A percentile compares a stretch with the other conserved stretches of the same genome.
Conservation (phyloP, 1,139 yeast genomes). For the Lodderomyces metapsilosis region DNA sequence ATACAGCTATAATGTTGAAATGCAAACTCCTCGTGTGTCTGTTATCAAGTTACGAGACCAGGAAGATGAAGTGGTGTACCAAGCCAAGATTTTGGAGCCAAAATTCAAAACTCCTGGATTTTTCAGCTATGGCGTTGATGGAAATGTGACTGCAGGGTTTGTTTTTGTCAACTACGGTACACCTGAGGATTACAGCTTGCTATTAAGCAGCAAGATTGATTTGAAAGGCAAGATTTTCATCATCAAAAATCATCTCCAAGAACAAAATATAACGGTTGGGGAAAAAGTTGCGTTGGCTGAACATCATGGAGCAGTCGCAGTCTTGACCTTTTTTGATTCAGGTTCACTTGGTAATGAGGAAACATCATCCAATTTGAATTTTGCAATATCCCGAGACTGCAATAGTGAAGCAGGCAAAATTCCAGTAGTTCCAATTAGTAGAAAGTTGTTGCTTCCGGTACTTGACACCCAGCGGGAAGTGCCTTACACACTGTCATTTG, state of each 20-base stretch:
- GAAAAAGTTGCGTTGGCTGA: conserved; percentile 32
- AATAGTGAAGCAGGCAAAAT: conserved; percentile 18
- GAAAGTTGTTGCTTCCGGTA: conserved; percentile 30
- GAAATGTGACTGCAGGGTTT: conserved; percentile 25
- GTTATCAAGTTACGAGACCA: conserved; percentile 27
- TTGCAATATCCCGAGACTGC: conserved; percentile 13
- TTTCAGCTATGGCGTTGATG: conserved; percentile 31
- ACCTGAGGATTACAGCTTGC: conserved; percentile 26
- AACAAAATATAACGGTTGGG: conserved; percentile 17
- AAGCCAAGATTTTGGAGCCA: conserved; percentile 27
- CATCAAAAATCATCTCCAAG: conserved; percentile 18
- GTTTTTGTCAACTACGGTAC: conserved; percentile 34
- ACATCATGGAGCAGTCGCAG: conserved; percentile 27
- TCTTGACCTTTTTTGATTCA: conserved; percentile 24
- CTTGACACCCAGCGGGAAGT: conserved; percentile 23
- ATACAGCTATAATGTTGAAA: conserved; percentile 19
- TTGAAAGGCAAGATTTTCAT: conserved; percentile 30
- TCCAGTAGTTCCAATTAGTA: conserved; percentile 40
- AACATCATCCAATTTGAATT: conserved; percentile 6
- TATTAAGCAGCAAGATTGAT: conserved; percentile 21
- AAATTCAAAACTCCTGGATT: conserved; percentile 36
- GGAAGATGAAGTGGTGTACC: conserved; percentile 23
- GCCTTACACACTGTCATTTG: conserved; percentile 14
- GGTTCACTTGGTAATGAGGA: conserved; percentile 7
- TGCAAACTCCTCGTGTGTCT: conserved; percentile 24